Evolutionary conservation across 2,329 filamentous ascomycete species (phyloP), one percentile per base, ranked within the genome.

Genomic region (Pseudocercospora fuligena): DNA sequence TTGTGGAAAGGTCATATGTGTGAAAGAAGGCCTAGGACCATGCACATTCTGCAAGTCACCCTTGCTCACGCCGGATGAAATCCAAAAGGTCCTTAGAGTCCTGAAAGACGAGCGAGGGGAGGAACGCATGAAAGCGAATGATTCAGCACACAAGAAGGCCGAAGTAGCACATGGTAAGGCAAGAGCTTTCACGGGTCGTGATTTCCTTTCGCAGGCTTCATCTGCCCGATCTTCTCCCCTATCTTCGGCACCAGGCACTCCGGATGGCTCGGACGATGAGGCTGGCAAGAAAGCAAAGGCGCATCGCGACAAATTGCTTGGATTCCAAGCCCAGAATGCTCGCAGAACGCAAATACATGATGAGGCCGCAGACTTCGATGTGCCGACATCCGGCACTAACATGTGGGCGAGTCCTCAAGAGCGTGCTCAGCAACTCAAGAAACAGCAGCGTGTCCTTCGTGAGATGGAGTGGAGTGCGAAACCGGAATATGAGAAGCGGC

Each of bases 1-100:
- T 53, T 99, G 95, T 74, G 95, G 95, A 66, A 98, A 98, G 78
- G 93, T 99, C 12, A 90, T 98, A 63, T 99, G 95, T 78, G 88
- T 97, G 25, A 94, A 95, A 75, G 94, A 99, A 79, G 95, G 95
- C 0, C 84, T 98, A 0, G 94, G 94, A 0, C 94, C 94, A 0
- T 99, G 95, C 78, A 97, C 94, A 0, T 97, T 92, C 76, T 99
- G 95, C 81, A 89, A 89, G 0, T 84, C 86, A 0, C 88, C 92
- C 0, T 82, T 99, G 0, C 82, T 99, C 7, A 89, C 86, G 31
- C 78, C 87, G 0, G 81, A 86, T 3, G 93, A 98, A 63, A 88
- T 97, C 9, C 90, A 96, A 74, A 88, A 87, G 36, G 97, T 99
- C 88, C 91, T 98, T 58, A 86, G 87, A 27, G 90, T 94, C 73